Evolutionary conservation across 169 alveolate genomes (phyloP), one percentile per base, ranked within the genome.

Genomic region (Plasmodium coatneyi): DNA sequence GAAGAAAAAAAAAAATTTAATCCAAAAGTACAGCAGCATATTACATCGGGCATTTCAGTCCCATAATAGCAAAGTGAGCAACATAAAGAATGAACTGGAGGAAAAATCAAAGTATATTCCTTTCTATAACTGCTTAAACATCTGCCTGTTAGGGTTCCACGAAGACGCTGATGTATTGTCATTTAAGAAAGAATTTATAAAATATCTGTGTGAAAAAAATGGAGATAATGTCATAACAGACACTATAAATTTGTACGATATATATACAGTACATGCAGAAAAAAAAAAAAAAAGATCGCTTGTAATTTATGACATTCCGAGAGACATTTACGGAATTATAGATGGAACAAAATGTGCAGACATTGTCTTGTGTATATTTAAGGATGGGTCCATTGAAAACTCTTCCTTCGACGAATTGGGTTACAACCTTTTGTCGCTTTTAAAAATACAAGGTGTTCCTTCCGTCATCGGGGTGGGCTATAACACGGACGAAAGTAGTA

Each of bases 381-480:
- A 89, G 82, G 91, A 89, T 89, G 94, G 83, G 19, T 7, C 74
- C 25, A 30, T 89, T 66, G 91, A 89, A 46, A 80, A 89, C 60
- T 89, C 94, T 0, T 22, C 84, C 10, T 89, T 89, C 52, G 94
- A 89, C 71, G 90, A 89, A 79, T 52, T 80, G 74, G 94, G 94
- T 66, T 96, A 96, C 92, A 92, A 94, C 30, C 81, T 95, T 22
- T 80, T 96, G 80, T 94, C 97, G 25, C 87, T 92, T 19, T 52
- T 96, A 36, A 87, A 95, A 87, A 92, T 84, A 43, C 97, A 96
- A 92, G 97, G 97, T 5, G 95, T 96, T 30, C 97, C 97, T 16
- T 82, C 97, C 39, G 96, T 96, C 39, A 95, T 96, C 19, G 97
- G 97, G 30, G 83, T 96, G 36, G 92, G 95, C 22, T 76, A 95